These are phyloP conservation scores for Pseudogymnoascus sp. DNA, from an alignment of 2,329 filamentous ascomycete species.

Conservation along the genomic window DNA sequence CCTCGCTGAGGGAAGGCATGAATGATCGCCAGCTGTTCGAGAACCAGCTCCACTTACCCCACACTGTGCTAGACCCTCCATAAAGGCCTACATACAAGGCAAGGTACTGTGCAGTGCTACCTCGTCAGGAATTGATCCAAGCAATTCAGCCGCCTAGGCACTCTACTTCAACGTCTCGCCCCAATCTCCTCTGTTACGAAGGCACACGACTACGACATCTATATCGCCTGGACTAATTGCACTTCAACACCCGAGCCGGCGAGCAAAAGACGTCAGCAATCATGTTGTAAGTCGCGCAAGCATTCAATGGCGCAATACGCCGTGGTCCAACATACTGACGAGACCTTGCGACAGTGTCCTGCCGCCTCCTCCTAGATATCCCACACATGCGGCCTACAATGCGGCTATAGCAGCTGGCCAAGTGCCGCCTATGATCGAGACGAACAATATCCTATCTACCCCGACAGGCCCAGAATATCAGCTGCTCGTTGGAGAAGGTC, in stretches of 20 bases:
- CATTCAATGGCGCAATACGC: conserved; percentile 1
- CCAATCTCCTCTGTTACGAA: background rate
- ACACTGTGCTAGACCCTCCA: conserved; percentile 6
- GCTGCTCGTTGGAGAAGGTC: conserved; percentile 89
- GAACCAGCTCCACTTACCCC: conserved; percentile 6
- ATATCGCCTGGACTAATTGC: background rate
- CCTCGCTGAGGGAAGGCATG: background rate
- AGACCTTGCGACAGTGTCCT: conserved; percentile 53
- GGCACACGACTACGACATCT: background rate
- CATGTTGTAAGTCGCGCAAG: conserved; percentile 6
- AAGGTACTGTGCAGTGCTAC: background rate
- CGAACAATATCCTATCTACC: conserved; percentile 78
- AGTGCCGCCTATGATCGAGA: conserved; percentile 75
- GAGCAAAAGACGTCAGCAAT: background rate
- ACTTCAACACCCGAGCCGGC: background rate
- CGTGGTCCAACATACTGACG: background rate
- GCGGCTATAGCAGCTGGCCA: conserved; percentile 61
- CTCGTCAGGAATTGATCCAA: conserved; percentile 7
- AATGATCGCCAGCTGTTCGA: conserved; percentile 1
- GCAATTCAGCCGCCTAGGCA: conserved; percentile 6
- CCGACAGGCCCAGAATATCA: conserved; percentile 79
- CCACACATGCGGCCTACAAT: conserved; percentile 64
- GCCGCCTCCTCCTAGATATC: conserved; percentile 77
- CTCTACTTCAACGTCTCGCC: background rate
- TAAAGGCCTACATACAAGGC: conserved; percentile 3